phyloP scores from a whole-genome alignment of 2,329 filamentous ascomycete genomes.

The Fusarium drepaniforme region DNA sequence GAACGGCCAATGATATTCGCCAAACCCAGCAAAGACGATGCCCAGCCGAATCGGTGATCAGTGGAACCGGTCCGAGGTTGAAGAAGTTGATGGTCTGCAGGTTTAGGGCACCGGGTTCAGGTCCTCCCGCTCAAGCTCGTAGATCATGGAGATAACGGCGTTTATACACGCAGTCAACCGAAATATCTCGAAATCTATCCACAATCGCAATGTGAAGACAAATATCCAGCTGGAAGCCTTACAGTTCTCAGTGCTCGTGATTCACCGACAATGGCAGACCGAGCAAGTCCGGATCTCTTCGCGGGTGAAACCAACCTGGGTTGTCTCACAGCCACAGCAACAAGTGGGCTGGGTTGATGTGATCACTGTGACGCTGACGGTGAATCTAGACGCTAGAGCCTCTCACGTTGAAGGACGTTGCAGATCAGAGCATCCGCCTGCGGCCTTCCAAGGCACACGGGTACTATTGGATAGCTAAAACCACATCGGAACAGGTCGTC shows the following conservation, averaged over 20 bases:
- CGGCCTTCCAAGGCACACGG: conserved; percentile 15
- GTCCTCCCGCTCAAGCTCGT: not conserved
- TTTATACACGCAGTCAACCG: not conserved
- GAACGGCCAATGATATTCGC: not conserved
- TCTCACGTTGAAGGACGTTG: conserved; percentile 15
- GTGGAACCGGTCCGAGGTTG: not conserved
- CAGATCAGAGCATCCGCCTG: conserved; percentile 29
- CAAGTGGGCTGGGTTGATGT: conserved; percentile 33
- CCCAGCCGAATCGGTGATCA: conserved; percentile 3
- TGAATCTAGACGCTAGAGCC: conserved; percentile 36
- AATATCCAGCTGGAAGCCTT: not conserved
- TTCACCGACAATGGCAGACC: not conserved
- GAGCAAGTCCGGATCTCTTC: conserved; percentile 14
- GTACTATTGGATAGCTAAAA: conserved; percentile 20
- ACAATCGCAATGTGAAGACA: not conserved
- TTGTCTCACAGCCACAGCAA: conserved; percentile 40
- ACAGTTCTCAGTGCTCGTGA: not conserved
- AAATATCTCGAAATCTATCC: not conserved
- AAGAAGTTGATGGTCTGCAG: not conserved
- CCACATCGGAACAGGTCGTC: conserved; percentile 10
- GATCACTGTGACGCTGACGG: conserved; percentile 41
- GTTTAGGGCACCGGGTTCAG: not conserved
- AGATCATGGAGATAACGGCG: conserved; percentile 9
- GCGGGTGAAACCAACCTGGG: conserved; percentile 29
- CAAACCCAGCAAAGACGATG: not conserved